Percentiles rank a stretch among this genome's conserved stretches.
Conservation (phyloP, 306 rosid genomes). For the Leucaena leucocephala region DNA sequence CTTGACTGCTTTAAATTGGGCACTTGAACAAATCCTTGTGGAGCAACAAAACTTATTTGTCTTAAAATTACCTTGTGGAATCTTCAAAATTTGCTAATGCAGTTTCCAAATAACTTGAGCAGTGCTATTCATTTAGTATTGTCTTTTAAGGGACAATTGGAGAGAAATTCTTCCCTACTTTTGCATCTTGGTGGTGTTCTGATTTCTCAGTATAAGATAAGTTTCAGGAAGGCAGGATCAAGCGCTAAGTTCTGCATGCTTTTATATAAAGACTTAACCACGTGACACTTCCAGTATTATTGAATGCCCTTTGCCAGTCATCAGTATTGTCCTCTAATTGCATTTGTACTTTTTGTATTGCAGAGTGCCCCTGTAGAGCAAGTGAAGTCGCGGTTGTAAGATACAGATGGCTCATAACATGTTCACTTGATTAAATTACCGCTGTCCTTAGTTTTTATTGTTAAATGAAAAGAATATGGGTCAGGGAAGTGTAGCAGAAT, state of each 20-base stretch:
- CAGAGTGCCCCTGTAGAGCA: constrained; percentile 48
- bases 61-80: background rate
- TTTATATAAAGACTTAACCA: background rate
- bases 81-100: background rate
- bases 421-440: constrained; percentile 20
- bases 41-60: background rate
- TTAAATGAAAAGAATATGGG: constrained; percentile 25
- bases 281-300: background rate
- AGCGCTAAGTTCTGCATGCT: background rate
- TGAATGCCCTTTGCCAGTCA: background rate
- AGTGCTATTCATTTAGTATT: background rate
- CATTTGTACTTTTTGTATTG: constrained; percentile 34
- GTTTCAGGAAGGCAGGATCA: background rate
- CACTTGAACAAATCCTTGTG: background rate
- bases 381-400: constrained; percentile 42
- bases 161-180: background rate
- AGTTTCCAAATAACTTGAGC: background rate
- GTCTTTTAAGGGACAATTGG: background rate
- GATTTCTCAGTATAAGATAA: background rate
- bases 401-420: constrained; percentile 7
- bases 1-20: background rate
- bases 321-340: constrained; percentile 30
- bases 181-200: background rate
- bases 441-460: constrained; percentile 10
- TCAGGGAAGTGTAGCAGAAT: constrained; percentile 3